Conservation (phyloP, 371 early-diverging fungal species). For the Batrachochytrium dendrobatidis region DNA sequence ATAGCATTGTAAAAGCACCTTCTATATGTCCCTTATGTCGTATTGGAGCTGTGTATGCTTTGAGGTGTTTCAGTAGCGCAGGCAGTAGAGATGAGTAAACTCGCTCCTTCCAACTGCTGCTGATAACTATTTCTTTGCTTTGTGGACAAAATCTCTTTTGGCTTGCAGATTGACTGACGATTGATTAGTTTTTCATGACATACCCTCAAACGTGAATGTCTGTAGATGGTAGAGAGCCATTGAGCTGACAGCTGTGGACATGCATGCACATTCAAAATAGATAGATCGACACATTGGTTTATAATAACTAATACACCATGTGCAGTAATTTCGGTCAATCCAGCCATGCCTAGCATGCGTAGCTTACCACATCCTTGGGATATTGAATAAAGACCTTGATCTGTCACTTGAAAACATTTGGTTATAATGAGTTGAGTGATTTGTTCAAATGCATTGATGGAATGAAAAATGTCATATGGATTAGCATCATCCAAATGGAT, state of each 20-base stretch:
- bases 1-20: too few species aligned
- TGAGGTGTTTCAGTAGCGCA: too few species aligned
- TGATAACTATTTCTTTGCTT: not conserved
- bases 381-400: not conserved
- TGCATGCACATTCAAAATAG: not conserved
- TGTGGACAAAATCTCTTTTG: not conserved
- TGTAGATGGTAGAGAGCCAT: not conserved
- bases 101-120: too few species aligned
- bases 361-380: not conserved
- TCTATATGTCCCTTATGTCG: too few species aligned
- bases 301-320: not conserved
- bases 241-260: not conserved
- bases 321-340: not conserved
- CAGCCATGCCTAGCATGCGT: not conserved
- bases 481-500: not conserved
- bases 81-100: too few species aligned
- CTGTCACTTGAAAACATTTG: not conserved
- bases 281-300: not conserved
- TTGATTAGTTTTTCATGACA: constrained; percentile 1
- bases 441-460: not conserved
- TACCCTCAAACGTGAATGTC: not conserved
- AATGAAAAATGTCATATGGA: not conserved
- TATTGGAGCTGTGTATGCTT: too few species aligned
- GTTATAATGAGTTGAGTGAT: not conserved
- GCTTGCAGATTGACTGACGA: not conserved